Percentiles rank a stretch among this genome's conserved stretches.
phyloP scores from a whole-genome alignment of 768 basidiomycete genomes.

The Gautieria morchelliformis region DNA sequence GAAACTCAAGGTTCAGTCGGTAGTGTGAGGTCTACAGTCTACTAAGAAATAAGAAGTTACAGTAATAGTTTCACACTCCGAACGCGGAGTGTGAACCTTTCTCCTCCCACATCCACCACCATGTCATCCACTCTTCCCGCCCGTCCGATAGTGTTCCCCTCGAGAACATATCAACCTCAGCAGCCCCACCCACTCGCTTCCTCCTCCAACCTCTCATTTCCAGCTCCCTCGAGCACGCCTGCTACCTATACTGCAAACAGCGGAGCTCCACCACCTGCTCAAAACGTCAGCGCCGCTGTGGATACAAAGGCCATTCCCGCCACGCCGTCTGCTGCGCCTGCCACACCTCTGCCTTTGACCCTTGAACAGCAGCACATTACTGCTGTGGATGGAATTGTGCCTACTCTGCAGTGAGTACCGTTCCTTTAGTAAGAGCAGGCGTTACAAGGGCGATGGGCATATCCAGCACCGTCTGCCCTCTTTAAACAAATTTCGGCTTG shows the following conservation, averaged over 20 bases:
- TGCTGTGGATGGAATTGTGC: conserved; percentile 94
- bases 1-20: no score
- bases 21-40: no score
- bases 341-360: conserved; percentile 65
- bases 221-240: neutral
- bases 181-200: neutral
- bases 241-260: neutral
- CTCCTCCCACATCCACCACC: no score
- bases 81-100: no score
- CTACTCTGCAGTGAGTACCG: conserved; percentile 73
- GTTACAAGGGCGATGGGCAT: neutral
- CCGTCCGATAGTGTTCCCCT: conserved; percentile 7
- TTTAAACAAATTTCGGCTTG: neutral
- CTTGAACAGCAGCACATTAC: conserved; percentile 93
- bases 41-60: no score
- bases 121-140: conserved; percentile 7
- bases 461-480: neutral
- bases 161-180: conserved; percentile 5
- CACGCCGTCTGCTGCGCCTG: conserved; percentile 41
- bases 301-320: conserved; percentile 19
- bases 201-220: neutral
- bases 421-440: neutral
- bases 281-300: neutral
- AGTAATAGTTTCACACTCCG: no score
- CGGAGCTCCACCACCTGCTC: neutral